These are phyloP conservation scores for Neltuma alba DNA, from an alignment of 306 rosid genomes.

Conservation along the genomic window DNA sequence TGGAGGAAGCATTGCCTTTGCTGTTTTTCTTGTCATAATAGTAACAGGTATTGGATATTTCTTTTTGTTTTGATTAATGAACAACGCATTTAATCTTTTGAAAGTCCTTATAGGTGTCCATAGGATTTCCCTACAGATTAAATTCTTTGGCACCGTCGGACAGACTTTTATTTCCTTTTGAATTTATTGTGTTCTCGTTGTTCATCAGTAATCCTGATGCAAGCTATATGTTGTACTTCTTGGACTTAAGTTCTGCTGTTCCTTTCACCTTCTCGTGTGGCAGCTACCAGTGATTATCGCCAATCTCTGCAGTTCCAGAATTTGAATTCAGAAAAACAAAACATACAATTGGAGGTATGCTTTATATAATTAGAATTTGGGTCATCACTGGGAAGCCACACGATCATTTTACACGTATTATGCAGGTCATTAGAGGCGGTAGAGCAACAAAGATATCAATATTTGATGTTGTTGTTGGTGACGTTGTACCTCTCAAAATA, in stretches of 20 bases:
- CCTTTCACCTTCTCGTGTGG: background rate
- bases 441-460: constrained; percentile 57
- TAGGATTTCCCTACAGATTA: background rate
- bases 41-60: constrained; percentile 10
- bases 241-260: background rate
- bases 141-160: background rate
- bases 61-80: background rate
- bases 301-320: constrained; percentile 22
- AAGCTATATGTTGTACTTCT: background rate
- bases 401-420: background rate
- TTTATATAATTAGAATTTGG: background rate
- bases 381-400: background rate
- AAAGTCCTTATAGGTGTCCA: background rate
- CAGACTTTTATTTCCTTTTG: background rate
- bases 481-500: constrained; percentile 40
- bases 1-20: constrained; percentile 18
- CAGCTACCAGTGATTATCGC: constrained; percentile 27
- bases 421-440: constrained; percentile 69
- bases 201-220: background rate
- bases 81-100: background rate
- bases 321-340: constrained; percentile 17
- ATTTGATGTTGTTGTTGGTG: constrained; percentile 72
- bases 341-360: constrained; percentile 25
- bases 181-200: background rate
- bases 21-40: constrained; percentile 11